These are phyloP conservation scores for Penicillium verhagenii DNA, from an alignment of 495 filamentous ascomycete species.

Conservation along the genomic window DNA sequence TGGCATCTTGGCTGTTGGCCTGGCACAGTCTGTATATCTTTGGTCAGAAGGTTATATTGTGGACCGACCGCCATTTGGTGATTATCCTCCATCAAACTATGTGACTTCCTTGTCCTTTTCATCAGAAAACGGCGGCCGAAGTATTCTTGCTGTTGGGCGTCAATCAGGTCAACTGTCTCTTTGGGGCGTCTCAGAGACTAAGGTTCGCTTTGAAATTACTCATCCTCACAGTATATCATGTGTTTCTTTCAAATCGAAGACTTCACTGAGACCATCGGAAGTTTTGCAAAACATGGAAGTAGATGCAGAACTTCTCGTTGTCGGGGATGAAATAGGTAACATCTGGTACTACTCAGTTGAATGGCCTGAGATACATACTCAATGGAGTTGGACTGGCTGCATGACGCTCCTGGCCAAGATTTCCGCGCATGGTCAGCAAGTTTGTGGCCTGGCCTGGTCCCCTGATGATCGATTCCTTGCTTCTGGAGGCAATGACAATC, in stretches of 20 bases:
- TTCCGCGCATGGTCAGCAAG: slow-evolving; percentile 78
- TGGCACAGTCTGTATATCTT: slow-evolving; percentile 77
- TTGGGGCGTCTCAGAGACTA: slow-evolving; percentile 58
- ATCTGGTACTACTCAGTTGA: slow-evolving; percentile 89
- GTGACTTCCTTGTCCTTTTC: slow-evolving; percentile 90
- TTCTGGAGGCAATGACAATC: slow-evolving; percentile 90
- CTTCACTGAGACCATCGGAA: slow-evolving; percentile 41
- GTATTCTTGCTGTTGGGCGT: slow-evolving; percentile 83
- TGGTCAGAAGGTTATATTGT: slow-evolving; percentile 77
- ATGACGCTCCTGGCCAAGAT: slow-evolving; percentile 78
- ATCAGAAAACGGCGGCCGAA: slow-evolving; percentile 68
- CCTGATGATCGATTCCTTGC: slow-evolving; percentile 73
- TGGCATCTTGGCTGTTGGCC: slow-evolving; percentile 79
- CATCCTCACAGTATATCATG: slow-evolving; percentile 74
- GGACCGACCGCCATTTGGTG: slow-evolving; percentile 42
- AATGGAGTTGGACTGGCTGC: slow-evolving; percentile 69
- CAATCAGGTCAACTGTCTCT: slow-evolving; percentile 63
- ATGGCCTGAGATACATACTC: slow-evolving; percentile 60
- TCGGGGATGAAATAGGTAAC: slow-evolving; percentile 83
- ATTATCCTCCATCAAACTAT: slow-evolving; percentile 48
- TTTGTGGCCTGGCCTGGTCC: slow-evolving; percentile 92
- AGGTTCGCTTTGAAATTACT: slow-evolving; percentile 69
- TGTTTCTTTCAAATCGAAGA: slow-evolving; percentile 63
- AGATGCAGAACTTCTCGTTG: slow-evolving; percentile 72
- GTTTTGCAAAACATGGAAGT: slow-evolving; percentile 31